phyloP scores from a whole-genome alignment of 2,329 filamentous ascomycete genomes.

The Plectosphaerella plurivora region DNA sequence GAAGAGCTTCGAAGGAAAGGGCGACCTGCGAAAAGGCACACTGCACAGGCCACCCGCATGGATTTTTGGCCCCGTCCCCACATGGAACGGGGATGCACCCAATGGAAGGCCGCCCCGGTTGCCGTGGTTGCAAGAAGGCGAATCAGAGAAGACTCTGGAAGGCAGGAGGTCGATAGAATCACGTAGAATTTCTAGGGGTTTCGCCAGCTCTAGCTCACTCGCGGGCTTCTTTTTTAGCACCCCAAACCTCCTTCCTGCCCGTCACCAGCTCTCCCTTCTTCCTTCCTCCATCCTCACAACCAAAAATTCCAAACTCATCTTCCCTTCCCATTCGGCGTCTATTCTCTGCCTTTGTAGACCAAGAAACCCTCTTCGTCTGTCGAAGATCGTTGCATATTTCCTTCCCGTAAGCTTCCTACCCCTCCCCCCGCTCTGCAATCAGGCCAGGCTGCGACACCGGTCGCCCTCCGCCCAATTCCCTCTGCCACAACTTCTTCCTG shows the following conservation, averaged over 20 bases:
- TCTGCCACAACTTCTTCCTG: not conserved
- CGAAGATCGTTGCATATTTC: slow-evolving; percentile 1
- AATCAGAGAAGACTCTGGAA: slow-evolving; percentile 17
- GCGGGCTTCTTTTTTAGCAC: slow-evolving; percentile 31
- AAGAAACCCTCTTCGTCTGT: not conserved
- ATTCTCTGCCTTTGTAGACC: slow-evolving; percentile 1
- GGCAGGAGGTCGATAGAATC: slow-evolving; percentile 33
- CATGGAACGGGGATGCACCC: slow-evolving; percentile 2
- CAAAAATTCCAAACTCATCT: slow-evolving; percentile 14
- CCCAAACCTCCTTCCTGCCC: slow-evolving; percentile 9
- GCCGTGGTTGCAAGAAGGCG: slow-evolving; percentile 16
- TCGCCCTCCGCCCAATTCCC: not conserved
- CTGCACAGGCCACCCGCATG: not conserved
- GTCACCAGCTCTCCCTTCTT: slow-evolving; percentile 9
- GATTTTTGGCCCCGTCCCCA: not conserved
- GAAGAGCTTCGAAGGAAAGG: not conserved
- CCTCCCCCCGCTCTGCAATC: not conserved
- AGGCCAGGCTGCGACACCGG: not conserved
- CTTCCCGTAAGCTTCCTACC: slow-evolving; percentile 1
- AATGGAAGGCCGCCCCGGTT: slow-evolving; percentile 14
- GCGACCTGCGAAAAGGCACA: not conserved
- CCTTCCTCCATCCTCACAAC: slow-evolving; percentile 13
- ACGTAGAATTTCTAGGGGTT: slow-evolving; percentile 34
- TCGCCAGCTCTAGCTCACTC: slow-evolving; percentile 1
- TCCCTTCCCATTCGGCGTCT: slow-evolving; percentile 12